These are phyloP conservation scores for Polyporus tsugae DNA, from an alignment of 1,284 basidiomycete species.

Conservation along the genomic window DNA sequence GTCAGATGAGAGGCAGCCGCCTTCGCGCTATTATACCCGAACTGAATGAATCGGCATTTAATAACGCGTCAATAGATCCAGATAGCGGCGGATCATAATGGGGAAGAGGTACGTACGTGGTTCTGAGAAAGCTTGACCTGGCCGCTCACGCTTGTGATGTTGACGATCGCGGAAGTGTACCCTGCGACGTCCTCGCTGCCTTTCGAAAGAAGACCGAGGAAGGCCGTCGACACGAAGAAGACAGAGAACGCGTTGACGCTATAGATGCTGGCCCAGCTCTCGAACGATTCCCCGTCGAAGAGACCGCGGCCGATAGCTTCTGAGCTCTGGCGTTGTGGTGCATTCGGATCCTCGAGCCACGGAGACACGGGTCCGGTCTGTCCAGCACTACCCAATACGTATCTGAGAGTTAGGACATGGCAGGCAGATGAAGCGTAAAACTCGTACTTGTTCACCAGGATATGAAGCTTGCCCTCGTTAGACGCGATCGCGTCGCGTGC, in stretches of 20 bases:
- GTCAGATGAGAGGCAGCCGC: slow-evolving; percentile 79
- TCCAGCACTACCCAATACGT: slow-evolving; percentile 61
- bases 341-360: slow-evolving; percentile 63
- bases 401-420: slow-evolving; percentile 9
- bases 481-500: slow-evolving; percentile 62
- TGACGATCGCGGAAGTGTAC: slow-evolving; percentile 73
- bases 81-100: not conserved
- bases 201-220: slow-evolving; percentile 76
- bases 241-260: slow-evolving; percentile 73
- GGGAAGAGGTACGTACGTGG: slow-evolving; percentile 59
- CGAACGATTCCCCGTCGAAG: slow-evolving; percentile 71
- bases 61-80: not conserved
- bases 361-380: slow-evolving; percentile 67
- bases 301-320: slow-evolving; percentile 70
- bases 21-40: slow-evolving; percentile 82
- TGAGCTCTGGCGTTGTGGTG: slow-evolving; percentile 66
- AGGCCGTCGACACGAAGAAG: slow-evolving; percentile 79
- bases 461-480: slow-evolving; percentile 75
- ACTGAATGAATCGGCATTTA: slow-evolving; percentile 50
- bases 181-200: slow-evolving; percentile 66
- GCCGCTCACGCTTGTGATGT: slow-evolving; percentile 81
- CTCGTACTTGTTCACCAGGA: slow-evolving; percentile 82
- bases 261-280: slow-evolving; percentile 68
- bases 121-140: slow-evolving; percentile 73
- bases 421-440: slow-evolving; percentile 50